Percentiles rank a stretch among this genome's conserved stretches.
Evolutionary conservation across 176 grass and related monocot species (phyloP).

Genomic region (Puya raimondii): DNA sequence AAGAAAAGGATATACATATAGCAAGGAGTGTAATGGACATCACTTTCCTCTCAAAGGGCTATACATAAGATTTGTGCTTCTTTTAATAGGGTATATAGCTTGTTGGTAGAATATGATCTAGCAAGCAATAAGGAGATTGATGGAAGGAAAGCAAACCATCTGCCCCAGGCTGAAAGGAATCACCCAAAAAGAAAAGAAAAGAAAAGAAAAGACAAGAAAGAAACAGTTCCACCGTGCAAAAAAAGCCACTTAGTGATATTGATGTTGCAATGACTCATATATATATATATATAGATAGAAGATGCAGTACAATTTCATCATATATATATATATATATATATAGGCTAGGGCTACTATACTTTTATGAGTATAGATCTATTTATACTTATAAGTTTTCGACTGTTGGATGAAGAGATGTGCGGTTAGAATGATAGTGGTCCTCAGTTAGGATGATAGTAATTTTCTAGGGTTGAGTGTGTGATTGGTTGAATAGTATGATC

Average conservation of each 20-base stretch:
- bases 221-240: neutral
- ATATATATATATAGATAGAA: neutral
- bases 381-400: no score
- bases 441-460: no score
- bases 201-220: neutral
- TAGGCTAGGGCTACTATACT: no score
- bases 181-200: neutral
- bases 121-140: neutral
- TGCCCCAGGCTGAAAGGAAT: neutral
- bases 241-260: neutral
- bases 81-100: conserved; percentile 16
- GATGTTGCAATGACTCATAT: neutral
- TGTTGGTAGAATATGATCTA: conserved; percentile 5
- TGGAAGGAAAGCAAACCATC: neutral
- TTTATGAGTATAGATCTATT: no score
- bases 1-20: neutral
- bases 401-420: no score
- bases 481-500: no score
- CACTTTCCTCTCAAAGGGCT: conserved; percentile 30
- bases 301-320: neutral
- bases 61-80: conserved; percentile 1
- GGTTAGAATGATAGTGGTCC: no score
- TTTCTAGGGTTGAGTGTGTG: no score
- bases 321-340: neutral
- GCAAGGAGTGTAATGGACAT: conserved; percentile 15